Base-by-base conservation (phyloP, 2,329 filamentous ascomycete species). In the Lojkania enalia region DNA sequence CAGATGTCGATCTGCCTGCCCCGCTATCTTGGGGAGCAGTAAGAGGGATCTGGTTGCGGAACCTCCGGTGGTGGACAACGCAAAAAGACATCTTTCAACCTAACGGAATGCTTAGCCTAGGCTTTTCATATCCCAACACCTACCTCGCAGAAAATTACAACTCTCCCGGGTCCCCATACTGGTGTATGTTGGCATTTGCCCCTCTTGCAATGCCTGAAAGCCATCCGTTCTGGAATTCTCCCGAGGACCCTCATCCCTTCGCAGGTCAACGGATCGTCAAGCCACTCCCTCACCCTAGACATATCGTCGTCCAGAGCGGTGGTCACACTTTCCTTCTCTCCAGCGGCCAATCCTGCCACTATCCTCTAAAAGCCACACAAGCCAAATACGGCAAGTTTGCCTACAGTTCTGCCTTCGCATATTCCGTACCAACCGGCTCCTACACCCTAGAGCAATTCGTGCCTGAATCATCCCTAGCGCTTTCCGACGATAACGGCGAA, bases 111-210 rank as follows among this genome's bases (percentile, higher is more conserved):
- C 72, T 91, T 46, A 88, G 82, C 2, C 81, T 90, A 46, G 87
- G 87, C 41, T 91, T 89, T 64, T 83, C 83, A 0, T 91, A 90
- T 61, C 85, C 87, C 13, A 90, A 90, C 63, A 88, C 87, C 76
- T 90, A 87, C 69, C 81, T 90, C 71, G 85, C 86, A 0, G 87
- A 91, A 69, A 90, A 91, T 64, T 91, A 91, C 71, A 91, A 91
- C 69, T 89, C 85, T 7, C 86, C 88, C 0, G 85, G 85, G 11
- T 74, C 71, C 1, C 72, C 87, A 57, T 90, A 90, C 66, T 91
- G 88, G 88, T 86, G 85, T 40, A 90, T 87, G 70, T 74, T 90
- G 16, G 82, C 86, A 1, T 91, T 91, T 61, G 86, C 87, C 33
- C 85, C 85, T 39, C 75, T 91, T 2, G 86, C 85, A 1, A 77